Percentiles rank a stretch among this genome's conserved stretches.
phyloP scores from a whole-genome alignment of 345 rosid genomes.

The Alliaria petiolata region DNA sequence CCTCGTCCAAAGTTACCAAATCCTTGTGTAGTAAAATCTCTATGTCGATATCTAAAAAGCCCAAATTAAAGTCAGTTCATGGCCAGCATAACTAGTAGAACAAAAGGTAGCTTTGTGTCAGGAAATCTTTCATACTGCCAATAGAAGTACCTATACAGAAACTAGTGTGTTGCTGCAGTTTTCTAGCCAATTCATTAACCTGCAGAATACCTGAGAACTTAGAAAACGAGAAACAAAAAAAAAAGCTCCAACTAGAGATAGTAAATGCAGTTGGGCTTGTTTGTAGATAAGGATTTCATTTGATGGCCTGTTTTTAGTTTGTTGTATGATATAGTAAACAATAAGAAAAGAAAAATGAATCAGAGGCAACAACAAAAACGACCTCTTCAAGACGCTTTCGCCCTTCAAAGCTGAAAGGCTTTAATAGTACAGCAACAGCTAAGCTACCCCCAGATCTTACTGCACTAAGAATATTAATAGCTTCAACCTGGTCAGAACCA shows the following conservation, averaged over 20 bases:
- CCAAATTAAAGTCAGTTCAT: constrained; percentile 21
- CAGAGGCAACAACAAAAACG: neutral
- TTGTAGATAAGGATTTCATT: neutral
- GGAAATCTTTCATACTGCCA: neutral
- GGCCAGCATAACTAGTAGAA: constrained; percentile 17
- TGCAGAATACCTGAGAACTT: constrained; percentile 38
- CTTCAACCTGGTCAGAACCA: constrained; percentile 59
- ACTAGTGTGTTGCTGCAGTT: constrained; percentile 55
- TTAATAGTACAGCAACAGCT: constrained; percentile 62
- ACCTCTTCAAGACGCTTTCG: constrained; percentile 85
- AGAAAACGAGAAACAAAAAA: neutral
- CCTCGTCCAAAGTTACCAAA: constrained; percentile 84
- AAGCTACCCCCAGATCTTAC: constrained; percentile 52
- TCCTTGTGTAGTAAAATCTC: constrained; percentile 78
- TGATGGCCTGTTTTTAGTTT: neutral
- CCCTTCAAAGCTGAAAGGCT: constrained; percentile 96
- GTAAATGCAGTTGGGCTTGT: neutral
- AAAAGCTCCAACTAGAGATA: neutral
- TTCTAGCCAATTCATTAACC: constrained; percentile 60
- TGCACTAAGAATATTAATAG: constrained; percentile 57
- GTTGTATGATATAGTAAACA: neutral
- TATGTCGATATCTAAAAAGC: constrained; percentile 68
- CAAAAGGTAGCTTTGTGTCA: neutral
- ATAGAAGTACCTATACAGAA: constrained; percentile 58
- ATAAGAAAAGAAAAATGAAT: neutral